phyloP scores from a whole-genome alignment of 768 basidiomycete genomes.

The Kwoniella heveanensis region DNA sequence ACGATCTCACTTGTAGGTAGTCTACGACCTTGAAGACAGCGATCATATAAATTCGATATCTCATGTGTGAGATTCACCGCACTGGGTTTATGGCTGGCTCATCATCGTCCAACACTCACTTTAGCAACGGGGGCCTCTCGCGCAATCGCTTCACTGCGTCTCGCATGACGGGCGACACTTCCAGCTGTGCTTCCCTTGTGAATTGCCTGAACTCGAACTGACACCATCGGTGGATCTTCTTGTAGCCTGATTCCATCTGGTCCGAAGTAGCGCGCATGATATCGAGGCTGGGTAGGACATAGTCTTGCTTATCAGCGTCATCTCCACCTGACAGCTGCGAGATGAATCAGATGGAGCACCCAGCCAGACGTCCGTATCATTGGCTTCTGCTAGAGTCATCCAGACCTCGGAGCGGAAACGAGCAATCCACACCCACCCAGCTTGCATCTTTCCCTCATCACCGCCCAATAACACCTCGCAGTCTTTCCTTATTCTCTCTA shows the following conservation, averaged over 20 bases:
- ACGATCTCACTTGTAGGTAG: no score
- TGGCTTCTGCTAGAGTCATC: no score
- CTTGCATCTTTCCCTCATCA: constrained; percentile 55
- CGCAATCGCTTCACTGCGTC: constrained; percentile 76
- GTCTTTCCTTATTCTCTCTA: constrained; percentile 77
- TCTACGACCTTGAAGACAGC: no score
- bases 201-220: constrained; percentile 80
- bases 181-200: constrained; percentile 66
- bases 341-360: no score
- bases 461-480: constrained; percentile 85
- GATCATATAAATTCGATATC: no score
- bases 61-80: no score
- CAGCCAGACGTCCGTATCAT: no score
- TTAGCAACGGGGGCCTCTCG: constrained; percentile 73
- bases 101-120: constrained; percentile 60
- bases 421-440: constrained; percentile 54
- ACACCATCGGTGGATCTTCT: constrained; percentile 84
- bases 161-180: constrained; percentile 69
- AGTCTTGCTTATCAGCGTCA: background rate
- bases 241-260: constrained; percentile 83
- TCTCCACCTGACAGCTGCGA: no score
- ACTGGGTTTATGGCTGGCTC: no score
- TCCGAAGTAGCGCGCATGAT: constrained; percentile 81
- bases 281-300: constrained; percentile 66
- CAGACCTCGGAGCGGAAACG: no score